Base-by-base conservation (phyloP, 2,329 filamentous ascomycete species). In the Zelopaecilomyces penicillatus region DNA sequence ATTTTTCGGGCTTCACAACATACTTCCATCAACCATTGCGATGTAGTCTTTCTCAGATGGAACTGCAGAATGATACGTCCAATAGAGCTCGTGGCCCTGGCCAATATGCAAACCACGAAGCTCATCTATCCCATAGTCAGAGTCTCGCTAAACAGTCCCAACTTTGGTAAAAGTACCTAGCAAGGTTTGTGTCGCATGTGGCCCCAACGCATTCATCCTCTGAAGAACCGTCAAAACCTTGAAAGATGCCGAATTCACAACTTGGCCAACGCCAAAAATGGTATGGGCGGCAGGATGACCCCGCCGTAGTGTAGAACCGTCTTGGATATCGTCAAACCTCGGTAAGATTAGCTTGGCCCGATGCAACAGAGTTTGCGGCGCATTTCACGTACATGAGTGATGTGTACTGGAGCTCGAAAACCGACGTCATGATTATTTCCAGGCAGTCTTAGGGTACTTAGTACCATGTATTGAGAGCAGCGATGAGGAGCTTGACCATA, bases 251-350 rank as follows among this genome's bases (percentile, higher is more conserved):
- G 54, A 54, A 47, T 69, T 69, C 41, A 69, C 61, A 4, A 63
- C 57, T 42, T 67, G 64, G 0, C 54, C 52, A 5, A 33, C 29
- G 0, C 66, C 66, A 44, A 61, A 69, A 4, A 69, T 53, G 2
- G 46, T 48, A 43, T 69, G 66, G 1, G 62, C 52, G 1, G 65
- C 46, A 6, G 64, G 63, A 11, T 52, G 55, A 2, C 60, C 62
- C 3, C 65, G 56, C 2, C 65, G 55, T 1, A 65, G 48, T 2
- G 45, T 28, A 0, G 65, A 66, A 1, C 49, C 42, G 41, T 69
- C 65, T 49, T 69, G 52, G 11, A 69, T 54, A 50, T 69, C 65
- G 40, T 67, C 65, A 4, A 69, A 50, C 12, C 8, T 9, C 3
- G 12, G 32, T 2, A 12, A 34, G 2, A 19, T 19, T 19, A 19